phyloP scores from a whole-genome alignment of 768 basidiomycete genomes.

The Boletus edulis region DNA sequence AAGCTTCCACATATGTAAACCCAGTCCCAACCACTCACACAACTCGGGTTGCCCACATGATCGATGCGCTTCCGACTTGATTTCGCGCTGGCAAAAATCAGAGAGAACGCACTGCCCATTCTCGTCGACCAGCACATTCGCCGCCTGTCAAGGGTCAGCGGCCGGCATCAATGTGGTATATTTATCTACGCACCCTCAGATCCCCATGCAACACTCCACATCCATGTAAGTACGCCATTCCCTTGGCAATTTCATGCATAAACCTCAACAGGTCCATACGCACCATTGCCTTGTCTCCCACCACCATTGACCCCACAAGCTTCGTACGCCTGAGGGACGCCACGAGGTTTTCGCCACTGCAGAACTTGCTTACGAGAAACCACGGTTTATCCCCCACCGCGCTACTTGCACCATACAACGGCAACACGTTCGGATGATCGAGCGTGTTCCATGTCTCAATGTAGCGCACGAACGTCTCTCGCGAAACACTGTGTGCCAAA shows the following conservation, averaged over 20 bases:
- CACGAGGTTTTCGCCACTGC: constrained; percentile 61
- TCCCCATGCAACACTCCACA: constrained; percentile 75
- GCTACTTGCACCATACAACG: constrained; percentile 76
- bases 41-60: constrained; percentile 50
- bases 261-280: constrained; percentile 49
- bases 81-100: constrained; percentile 82
- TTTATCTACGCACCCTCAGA: constrained; percentile 55
- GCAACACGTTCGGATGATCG: constrained; percentile 66
- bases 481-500: constrained; percentile 57
- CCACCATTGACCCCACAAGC: not conserved
- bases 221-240: constrained; percentile 78
- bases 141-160: constrained; percentile 40
- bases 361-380: constrained; percentile 78
- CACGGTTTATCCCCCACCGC: constrained; percentile 67
- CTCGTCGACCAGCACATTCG: constrained; percentile 77
- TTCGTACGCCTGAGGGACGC: constrained; percentile 47
- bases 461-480: constrained; percentile 65
- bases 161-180: not conserved
- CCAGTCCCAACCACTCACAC: constrained; percentile 30
- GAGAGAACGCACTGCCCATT: constrained; percentile 66
- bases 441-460: constrained; percentile 71
- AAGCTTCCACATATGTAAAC: not conserved
- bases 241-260: constrained; percentile 72
- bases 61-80: constrained; percentile 68
- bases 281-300: not conserved